Evolutionary conservation across 768 basidiomycete species (phyloP), one percentile per base, ranked within the genome.

Genomic region (Hericium coralloides): DNA sequence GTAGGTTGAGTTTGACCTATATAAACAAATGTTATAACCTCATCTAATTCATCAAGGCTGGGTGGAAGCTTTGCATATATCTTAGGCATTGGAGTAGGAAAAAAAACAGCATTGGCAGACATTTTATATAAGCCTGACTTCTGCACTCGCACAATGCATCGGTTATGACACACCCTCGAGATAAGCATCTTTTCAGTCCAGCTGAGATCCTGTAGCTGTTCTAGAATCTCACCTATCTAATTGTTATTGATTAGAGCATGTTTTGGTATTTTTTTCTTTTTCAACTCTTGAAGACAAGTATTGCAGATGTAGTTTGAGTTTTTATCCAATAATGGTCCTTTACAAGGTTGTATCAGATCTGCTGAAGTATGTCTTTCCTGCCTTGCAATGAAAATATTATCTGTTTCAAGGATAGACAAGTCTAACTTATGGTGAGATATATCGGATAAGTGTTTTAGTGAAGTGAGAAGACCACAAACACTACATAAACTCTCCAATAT

Each of bases 201-300:
- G 2, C 45, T 66, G 2, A 76, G 57, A 2, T 58, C 49, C 37
- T 63, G 26, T 1, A 76, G 51, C 12, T 60, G 64, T 4, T 36
- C 9, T 2, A 72, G 74, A 1, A 74, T 65, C 2, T 66, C 52
- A 0, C 75, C 74, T 0, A 76, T 9, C 73, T 73, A 74, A 1
- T 72, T 43, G 2, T 69, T 67, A 62, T 71, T 73, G 0, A 72
- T 70, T 5, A 75, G 52, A 0, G 72, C 62, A 50, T 60, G 41
- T 2, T 55, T 38, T 3, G 73, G 71, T 3, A 64, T 53, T 38
- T 53, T 63, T 4, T 58, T 51, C 31, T 47, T 48, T 12, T 38
- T 38, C 20, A 60, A 51, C 37, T 48, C 31, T 2, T 48, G 37
- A 45, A 8, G 31, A 36, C 49, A 50, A 26, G 25, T 12, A 14